Percentiles rank a stretch among this genome's conserved stretches.
These are phyloP conservation scores for Auricularia auricula-judae DNA, from an alignment of 768 basidiomycete species.

Conservation along the genomic window DNA sequence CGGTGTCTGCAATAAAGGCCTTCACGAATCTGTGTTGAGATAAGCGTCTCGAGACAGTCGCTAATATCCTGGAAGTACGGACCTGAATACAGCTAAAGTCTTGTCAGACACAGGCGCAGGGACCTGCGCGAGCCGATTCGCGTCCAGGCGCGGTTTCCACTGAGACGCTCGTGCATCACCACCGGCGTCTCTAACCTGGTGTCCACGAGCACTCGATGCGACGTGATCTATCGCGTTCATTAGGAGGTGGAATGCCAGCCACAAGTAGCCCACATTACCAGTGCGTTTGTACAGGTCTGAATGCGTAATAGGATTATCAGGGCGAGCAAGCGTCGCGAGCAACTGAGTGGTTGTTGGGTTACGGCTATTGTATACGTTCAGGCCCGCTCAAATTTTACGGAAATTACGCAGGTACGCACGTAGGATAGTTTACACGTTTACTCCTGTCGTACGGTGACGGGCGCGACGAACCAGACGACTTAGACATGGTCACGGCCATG, in stretches of 20 bases:
- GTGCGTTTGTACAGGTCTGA: constrained; percentile 51
- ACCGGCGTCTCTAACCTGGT: constrained; percentile 46
- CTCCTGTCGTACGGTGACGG: no score
- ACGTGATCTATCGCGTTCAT: constrained; percentile 34
- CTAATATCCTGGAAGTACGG: not conserved
- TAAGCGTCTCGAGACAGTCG: not conserved
- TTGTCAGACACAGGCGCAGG: not conserved
- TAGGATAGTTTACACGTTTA: not conserved
- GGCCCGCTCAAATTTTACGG: no score
- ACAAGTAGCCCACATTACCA: constrained; percentile 25
- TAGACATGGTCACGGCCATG: constrained; percentile 12
- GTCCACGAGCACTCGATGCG: constrained; percentile 44
- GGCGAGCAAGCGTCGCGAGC: constrained; percentile 47
- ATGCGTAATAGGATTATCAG: constrained; percentile 71
- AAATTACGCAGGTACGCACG: not conserved
- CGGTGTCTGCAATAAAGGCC: constrained; percentile 59
- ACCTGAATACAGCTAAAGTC: not conserved
- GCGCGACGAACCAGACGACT: constrained; percentile 18
- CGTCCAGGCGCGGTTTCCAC: constrained; percentile 35
- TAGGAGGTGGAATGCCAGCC: not conserved
- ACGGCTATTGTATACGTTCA: constrained; percentile 1
- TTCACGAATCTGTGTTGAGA: constrained; percentile 36
- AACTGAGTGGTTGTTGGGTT: constrained; percentile 36
- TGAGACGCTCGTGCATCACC: constrained; percentile 29
- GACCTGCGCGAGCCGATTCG: not conserved